Evolutionary conservation across 352 stramenopile genomes (phyloP).

Genomic region (Aphanomyces euteiches): DNA sequence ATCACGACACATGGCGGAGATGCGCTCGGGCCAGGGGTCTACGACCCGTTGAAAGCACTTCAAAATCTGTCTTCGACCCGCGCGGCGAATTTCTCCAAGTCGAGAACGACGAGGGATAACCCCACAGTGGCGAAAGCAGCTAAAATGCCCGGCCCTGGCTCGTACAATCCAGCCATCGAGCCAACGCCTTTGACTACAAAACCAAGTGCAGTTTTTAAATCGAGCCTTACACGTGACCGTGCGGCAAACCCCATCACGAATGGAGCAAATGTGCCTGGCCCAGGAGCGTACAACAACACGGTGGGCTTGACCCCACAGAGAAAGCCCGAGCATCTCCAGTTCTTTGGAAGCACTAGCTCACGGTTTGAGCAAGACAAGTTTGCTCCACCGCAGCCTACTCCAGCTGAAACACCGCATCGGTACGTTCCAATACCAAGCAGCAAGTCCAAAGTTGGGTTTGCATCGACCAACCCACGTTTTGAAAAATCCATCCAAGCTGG

Average conservation of each 20-base stretch:
- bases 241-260: conserved; percentile 31
- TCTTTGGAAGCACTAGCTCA: conserved; percentile 71
- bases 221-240: conserved; percentile 52
- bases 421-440: conserved; percentile 37
- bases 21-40: conserved; percentile 63
- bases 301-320: conserved; percentile 41
- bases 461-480: conserved; percentile 68
- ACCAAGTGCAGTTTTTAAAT: conserved; percentile 73
- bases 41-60: conserved; percentile 60
- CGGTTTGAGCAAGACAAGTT: conserved; percentile 50
- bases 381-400: conserved; percentile 36
- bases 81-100: conserved; percentile 68
- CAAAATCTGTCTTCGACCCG: conserved; percentile 63
- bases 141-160: conserved; percentile 53
- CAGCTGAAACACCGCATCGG: conserved; percentile 36
- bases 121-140: conserved; percentile 35
- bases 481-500: conserved; percentile 40
- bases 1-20: conserved; percentile 43
- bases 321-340: conserved; percentile 73
- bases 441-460: conserved; percentile 51
- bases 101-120: conserved; percentile 15
- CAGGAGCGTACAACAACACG: conserved; percentile 53
- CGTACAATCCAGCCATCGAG: conserved; percentile 46
- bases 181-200: conserved; percentile 43
- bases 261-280: conserved; percentile 53